These are phyloP conservation scores for Penicillium sp. DNA, from an alignment of 2,329 filamentous ascomycete genomes.

Conservation along the genomic window DNA sequence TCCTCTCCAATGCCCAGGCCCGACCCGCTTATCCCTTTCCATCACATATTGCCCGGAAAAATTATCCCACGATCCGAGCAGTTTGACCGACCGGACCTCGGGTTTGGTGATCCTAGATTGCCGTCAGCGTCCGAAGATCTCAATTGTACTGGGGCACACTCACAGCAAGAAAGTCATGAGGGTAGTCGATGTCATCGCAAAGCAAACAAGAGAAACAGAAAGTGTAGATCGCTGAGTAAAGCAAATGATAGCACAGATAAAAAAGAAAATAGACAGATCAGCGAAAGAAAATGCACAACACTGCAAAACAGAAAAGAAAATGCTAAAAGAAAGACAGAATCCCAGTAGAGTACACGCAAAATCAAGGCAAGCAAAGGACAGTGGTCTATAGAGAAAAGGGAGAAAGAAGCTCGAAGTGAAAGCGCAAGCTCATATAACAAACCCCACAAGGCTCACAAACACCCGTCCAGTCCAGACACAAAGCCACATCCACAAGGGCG, in stretches of 20 bases:
- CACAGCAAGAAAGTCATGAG: conserved; percentile 40
- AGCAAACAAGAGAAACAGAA: conserved; percentile 5
- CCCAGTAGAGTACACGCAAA: conserved; percentile 6
- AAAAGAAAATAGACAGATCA: not conserved
- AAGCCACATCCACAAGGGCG: conserved; percentile 13
- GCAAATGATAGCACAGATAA: not conserved
- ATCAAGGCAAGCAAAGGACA: conserved; percentile 5
- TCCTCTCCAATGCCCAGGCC: conserved; percentile 76
- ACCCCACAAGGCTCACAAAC: not conserved
- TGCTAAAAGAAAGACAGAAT: conserved; percentile 5
- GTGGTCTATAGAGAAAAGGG: conserved; percentile 4
- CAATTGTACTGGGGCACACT: conserved; percentile 13
- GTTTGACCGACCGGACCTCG: conserved; percentile 62
- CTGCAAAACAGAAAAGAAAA: conserved; percentile 10
- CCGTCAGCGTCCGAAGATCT: conserved; percentile 11
- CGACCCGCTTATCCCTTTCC: conserved; percentile 74
- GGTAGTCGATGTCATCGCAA: conserved; percentile 36
- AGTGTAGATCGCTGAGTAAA: conserved; percentile 1
- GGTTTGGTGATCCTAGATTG: conserved; percentile 37
- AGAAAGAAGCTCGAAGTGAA: not conserved
- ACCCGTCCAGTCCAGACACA: conserved; percentile 11
- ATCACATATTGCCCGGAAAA: conserved; percentile 76
- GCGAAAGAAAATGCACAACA: conserved; percentile 1
- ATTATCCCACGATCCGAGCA: conserved; percentile 95
- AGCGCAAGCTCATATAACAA: conserved; percentile 4